Conservation (phyloP, 345 rosid species). For the Atalantia buxifolia region DNA sequence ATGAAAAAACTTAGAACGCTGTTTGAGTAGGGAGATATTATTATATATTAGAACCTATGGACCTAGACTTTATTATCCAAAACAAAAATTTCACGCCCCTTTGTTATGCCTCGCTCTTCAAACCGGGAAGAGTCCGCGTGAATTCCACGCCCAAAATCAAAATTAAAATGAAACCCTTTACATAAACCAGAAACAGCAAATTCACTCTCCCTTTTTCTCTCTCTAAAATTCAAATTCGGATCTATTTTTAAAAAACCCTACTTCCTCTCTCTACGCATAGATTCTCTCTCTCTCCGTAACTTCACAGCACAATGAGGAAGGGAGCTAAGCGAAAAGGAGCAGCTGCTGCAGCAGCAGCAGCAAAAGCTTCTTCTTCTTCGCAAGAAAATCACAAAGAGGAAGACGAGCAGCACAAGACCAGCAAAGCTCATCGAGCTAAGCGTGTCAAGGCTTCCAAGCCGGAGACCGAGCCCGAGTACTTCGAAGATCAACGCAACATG, state of each 20-base stretch:
- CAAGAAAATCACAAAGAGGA: slow-evolving; percentile 5
- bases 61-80: too few relatives aligned
- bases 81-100: neutral
- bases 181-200: neutral
- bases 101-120: too few relatives aligned
- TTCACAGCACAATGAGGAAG: slow-evolving; percentile 34
- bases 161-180: neutral
- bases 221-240: slow-evolving; percentile 28
- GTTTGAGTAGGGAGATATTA: too few relatives aligned
- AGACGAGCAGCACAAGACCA: slow-evolving; percentile 12
- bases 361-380: slow-evolving; percentile 25
- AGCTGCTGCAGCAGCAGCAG: slow-evolving; percentile 3
- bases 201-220: neutral
- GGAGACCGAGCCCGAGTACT: slow-evolving; percentile 65
- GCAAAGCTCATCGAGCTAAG: slow-evolving; percentile 47
- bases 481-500: slow-evolving; percentile 83
- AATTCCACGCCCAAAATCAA: slow-evolving; percentile 11
- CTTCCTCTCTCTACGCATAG: neutral
- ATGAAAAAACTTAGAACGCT: too few relatives aligned
- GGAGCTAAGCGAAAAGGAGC: slow-evolving; percentile 41
- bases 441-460: slow-evolving; percentile 48
- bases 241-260: slow-evolving; percentile 13
- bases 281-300: neutral
- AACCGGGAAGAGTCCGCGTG: slow-evolving; percentile 5
- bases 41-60: too few relatives aligned